Evolutionary conservation across 768 basidiomycete species (phyloP).

Genomic region (Asterophora lycoperdoides): DNA sequence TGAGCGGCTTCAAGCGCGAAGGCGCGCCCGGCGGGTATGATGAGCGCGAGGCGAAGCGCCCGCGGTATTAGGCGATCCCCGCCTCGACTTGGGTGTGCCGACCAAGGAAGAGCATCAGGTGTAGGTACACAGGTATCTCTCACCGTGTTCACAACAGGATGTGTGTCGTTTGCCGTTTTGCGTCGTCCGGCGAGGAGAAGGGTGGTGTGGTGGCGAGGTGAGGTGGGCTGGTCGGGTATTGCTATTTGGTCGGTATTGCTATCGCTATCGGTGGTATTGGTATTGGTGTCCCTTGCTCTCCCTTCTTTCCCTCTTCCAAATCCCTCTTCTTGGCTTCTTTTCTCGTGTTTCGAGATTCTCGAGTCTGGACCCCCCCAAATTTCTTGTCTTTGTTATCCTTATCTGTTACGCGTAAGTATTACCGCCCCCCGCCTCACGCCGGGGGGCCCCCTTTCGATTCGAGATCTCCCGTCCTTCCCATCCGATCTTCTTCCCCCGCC

Average conservation of each 20-base stretch:
- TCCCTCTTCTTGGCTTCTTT: background rate
- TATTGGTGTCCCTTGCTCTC: conserved; percentile 3
- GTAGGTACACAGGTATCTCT: conserved; percentile 18
- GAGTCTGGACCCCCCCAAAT: no score
- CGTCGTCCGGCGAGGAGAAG: no score
- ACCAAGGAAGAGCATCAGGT: no score
- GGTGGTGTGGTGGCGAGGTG: no score
- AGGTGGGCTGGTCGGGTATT: no score
- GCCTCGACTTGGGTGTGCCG: no score
- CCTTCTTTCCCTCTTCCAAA: background rate
- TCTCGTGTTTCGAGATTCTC: conserved; percentile 6
- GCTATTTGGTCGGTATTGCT: conserved; percentile 9
- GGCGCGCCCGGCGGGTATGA: conserved; percentile 73
- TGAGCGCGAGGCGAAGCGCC: conserved; percentile 78
- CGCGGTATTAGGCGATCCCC: conserved; percentile 74
- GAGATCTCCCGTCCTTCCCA: no score
- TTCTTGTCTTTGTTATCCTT: no score
- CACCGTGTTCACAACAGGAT: background rate
- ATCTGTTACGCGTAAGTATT: conserved; percentile 22
- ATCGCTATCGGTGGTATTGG: conserved; percentile 15
- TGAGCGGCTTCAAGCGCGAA: conserved; percentile 76
- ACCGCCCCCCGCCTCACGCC: conserved; percentile 18
- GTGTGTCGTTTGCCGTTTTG: no score
- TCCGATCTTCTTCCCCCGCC: no score
- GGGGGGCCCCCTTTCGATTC: conserved; percentile 8